Evolutionary conservation across 352 stramenopile genomes (phyloP).

Genomic region (Globisporangium takayamanum): DNA sequence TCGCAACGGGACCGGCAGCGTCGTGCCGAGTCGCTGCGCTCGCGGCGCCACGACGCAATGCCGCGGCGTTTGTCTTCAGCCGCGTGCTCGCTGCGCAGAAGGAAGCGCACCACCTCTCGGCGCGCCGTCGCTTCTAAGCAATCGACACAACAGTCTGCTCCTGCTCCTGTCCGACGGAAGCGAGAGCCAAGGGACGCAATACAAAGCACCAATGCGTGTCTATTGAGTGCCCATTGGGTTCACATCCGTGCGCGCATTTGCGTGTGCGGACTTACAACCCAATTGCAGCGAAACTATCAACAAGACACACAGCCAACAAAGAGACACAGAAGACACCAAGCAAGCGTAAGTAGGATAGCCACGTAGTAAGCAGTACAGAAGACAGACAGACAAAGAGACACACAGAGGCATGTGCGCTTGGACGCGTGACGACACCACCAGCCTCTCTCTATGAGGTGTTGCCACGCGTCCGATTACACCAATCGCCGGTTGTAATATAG

Average conservation of each 20-base stretch:
- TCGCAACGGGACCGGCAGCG: neutral
- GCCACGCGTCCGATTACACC: no score
- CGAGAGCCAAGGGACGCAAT: neutral
- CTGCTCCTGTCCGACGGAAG: constrained; percentile 8
- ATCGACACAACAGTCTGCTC: neutral
- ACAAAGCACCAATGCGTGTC: no score
- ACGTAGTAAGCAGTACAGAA: neutral
- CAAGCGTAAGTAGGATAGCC: neutral
- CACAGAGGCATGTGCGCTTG: neutral
- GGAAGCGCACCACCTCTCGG: constrained; percentile 19
- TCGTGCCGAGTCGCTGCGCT: constrained; percentile 6
- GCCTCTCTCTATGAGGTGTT: no score
- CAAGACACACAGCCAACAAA: neutral
- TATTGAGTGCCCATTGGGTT: no score
- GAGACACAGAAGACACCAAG: neutral
- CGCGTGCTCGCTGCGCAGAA: constrained; percentile 24
- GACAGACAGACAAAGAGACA: neutral
- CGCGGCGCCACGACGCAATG: constrained; percentile 10
- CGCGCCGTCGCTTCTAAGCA: constrained; percentile 22
- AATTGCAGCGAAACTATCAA: no score
- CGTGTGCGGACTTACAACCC: no score
- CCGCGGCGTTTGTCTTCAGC: constrained; percentile 12
- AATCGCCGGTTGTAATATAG: no score
- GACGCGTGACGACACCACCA: neutral
- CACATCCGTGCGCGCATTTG: no score